phyloP scores from a whole-genome alignment of 2,329 filamentous ascomycete species.

The Diplocarpon rosae region DNA sequence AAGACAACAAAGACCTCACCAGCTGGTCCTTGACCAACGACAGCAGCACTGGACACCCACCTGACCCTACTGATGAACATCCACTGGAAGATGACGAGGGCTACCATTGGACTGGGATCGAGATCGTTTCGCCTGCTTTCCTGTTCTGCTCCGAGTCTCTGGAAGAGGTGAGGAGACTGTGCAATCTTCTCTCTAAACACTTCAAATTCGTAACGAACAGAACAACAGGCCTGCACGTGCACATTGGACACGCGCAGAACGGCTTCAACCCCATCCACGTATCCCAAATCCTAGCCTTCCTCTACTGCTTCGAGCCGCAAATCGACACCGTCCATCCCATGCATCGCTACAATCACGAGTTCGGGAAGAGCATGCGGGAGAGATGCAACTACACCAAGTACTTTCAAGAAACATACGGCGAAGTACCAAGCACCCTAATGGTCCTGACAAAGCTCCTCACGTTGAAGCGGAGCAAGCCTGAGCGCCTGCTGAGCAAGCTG shows the following conservation, averaged over 20 bases:
- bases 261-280: slow-evolving; percentile 21
- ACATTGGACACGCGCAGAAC: slow-evolving; percentile 18
- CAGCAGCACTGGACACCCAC: neutral
- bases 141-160: neutral
- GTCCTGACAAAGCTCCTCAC: neutral
- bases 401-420: neutral
- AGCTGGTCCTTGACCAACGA: neutral
- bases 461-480: neutral
- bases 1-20: neutral
- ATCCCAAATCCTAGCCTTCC: slow-evolving; percentile 23
- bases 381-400: neutral
- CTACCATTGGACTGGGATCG: neutral
- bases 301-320: slow-evolving; percentile 22
- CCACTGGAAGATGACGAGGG: neutral
- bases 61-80: neutral
- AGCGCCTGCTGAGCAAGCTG: neutral
- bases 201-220: slow-evolving; percentile 20
- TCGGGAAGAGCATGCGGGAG: neutral
- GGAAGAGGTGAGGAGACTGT: slow-evolving; percentile 3
- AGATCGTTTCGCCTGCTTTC: slow-evolving; percentile 2
- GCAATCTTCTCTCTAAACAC: slow-evolving; percentile 3
- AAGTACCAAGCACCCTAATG: neutral
- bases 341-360: slow-evolving; percentile 2
- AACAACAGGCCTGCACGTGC: slow-evolving; percentile 25
- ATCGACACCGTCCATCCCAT: slow-evolving; percentile 21